A percentile compares a stretch with the other conserved stretches of the same genome.
These are phyloP conservation scores for Turnera subulata DNA, from an alignment of 345 rosid genomes.

Conservation along the genomic window DNA sequence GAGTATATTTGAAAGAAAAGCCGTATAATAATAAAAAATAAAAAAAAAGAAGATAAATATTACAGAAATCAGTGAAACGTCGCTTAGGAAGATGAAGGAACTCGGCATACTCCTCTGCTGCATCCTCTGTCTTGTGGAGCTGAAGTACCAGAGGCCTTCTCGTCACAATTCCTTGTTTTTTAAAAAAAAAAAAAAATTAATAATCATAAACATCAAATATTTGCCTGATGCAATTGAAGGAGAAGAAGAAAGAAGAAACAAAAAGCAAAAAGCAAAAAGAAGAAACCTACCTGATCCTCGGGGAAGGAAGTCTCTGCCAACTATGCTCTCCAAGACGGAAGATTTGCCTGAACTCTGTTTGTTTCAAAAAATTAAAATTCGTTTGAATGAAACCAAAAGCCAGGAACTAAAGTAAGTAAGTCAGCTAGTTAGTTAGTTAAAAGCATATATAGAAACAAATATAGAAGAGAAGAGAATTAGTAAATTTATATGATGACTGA, in stretches of 20 bases:
- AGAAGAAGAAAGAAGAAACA: background rate
- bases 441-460: background rate
- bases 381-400: background rate
- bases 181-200: background rate
- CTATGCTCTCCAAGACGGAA: constrained; percentile 95
- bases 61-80: constrained; percentile 36
- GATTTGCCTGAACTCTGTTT: constrained; percentile 99
- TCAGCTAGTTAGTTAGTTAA: too few relatives aligned
- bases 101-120: constrained; percentile 36
- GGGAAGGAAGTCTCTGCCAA: constrained; percentile 94
- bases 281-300: constrained; percentile 99
- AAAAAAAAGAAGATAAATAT: background rate
- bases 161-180: constrained; percentile 61
- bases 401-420: too few relatives aligned
- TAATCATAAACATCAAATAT: background rate
- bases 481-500: too few relatives aligned
- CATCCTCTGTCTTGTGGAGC: constrained; percentile 39
- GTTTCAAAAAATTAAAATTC: constrained; percentile 4
- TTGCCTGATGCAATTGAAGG: background rate
- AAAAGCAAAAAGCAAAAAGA: constrained; percentile 9
- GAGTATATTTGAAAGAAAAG: too few relatives aligned
- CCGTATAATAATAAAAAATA: too few relatives aligned
- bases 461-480: background rate
- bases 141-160: constrained; percentile 42
- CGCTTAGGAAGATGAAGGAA: constrained; percentile 36